phyloP scores from a whole-genome alignment of 225 moss, liverwort and hornwort species.

The Pseudoscleropodium purum region DNA sequence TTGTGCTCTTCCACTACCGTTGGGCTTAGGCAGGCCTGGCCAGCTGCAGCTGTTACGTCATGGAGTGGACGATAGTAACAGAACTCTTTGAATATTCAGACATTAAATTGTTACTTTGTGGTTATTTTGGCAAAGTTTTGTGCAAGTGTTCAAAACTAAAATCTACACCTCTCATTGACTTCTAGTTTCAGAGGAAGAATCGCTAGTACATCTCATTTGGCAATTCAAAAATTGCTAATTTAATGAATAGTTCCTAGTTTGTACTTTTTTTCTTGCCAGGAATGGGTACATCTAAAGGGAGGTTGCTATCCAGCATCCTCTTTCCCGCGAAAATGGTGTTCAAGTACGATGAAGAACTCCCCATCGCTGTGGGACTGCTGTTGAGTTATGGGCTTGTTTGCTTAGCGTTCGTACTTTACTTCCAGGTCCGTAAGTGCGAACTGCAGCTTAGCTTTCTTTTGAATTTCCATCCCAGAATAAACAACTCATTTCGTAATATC shows the following conservation, averaged over 20 bases:
- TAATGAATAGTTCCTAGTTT: neutral
- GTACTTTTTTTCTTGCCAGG: neutral
- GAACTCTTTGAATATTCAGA: neutral
- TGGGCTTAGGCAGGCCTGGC: neutral
- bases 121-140: neutral
- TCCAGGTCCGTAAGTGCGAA: conserved; percentile 27
- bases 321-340: conserved; percentile 55
- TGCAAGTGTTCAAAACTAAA: neutral
- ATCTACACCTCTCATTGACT: neutral
- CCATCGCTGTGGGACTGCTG: conserved; percentile 30
- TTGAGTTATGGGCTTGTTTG: conserved; percentile 34
- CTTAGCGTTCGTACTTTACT: conserved; percentile 31
- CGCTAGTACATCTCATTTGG: neutral
- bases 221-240: neutral
- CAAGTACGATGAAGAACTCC: conserved; percentile 65
- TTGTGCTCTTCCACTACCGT: neutral
- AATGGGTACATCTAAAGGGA: conserved; percentile 53
- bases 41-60: neutral
- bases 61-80: neutral
- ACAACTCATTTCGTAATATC: neutral
- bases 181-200: neutral
- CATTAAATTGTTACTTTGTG: neutral
- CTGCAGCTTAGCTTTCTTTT: neutral
- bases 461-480: neutral
- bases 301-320: conserved; percentile 44